A percentile compares a stretch with the other conserved stretches of the same genome.
Conservation (phyloP, 495 filamentous ascomycete genomes). For the Penicillium lagena region DNA sequence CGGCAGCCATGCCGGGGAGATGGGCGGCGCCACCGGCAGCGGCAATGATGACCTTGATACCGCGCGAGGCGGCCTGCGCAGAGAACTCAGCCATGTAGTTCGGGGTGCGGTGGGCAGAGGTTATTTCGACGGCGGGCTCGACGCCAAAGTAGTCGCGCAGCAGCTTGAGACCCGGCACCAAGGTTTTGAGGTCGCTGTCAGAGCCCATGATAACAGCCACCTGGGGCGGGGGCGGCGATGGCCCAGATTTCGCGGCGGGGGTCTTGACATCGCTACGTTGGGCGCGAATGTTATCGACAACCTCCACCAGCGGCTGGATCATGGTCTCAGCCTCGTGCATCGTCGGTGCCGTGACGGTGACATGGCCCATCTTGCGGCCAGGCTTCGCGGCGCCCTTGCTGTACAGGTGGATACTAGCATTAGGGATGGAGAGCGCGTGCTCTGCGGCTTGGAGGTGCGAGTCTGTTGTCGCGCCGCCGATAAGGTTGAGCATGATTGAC, state of each 20-base stretch:
- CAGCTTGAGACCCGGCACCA: slow-evolving; percentile 70
- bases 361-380: slow-evolving; percentile 90
- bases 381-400: slow-evolving; percentile 79
- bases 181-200: slow-evolving; percentile 79
- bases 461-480: slow-evolving; percentile 64
- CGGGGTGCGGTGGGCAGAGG: slow-evolving; percentile 90
- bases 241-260: slow-evolving; percentile 23
- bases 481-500: slow-evolving; percentile 95
- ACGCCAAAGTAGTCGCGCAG: slow-evolving; percentile 66
- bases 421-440: slow-evolving; percentile 54
- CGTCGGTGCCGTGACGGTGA: slow-evolving; percentile 66
- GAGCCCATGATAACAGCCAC: slow-evolving; percentile 93
- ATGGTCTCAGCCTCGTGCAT: slow-evolving; percentile 66
- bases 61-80: slow-evolving; percentile 54
- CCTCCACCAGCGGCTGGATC: slow-evolving; percentile 59
- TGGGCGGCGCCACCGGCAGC: slow-evolving; percentile 91
- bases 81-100: slow-evolving; percentile 75
- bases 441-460: slow-evolving; percentile 65
- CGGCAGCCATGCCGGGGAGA: slow-evolving; percentile 86
- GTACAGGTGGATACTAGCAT: slow-evolving; percentile 77
- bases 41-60: slow-evolving; percentile 88
- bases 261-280: slow-evolving; percentile 47
- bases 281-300: slow-evolving; percentile 58
- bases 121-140: slow-evolving; percentile 73
- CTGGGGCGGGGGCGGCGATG: slow-evolving; percentile 44